These are phyloP conservation scores for Rhizopogon salebrosus DNA, from an alignment of 768 basidiomycete genomes.

Conservation along the genomic window DNA sequence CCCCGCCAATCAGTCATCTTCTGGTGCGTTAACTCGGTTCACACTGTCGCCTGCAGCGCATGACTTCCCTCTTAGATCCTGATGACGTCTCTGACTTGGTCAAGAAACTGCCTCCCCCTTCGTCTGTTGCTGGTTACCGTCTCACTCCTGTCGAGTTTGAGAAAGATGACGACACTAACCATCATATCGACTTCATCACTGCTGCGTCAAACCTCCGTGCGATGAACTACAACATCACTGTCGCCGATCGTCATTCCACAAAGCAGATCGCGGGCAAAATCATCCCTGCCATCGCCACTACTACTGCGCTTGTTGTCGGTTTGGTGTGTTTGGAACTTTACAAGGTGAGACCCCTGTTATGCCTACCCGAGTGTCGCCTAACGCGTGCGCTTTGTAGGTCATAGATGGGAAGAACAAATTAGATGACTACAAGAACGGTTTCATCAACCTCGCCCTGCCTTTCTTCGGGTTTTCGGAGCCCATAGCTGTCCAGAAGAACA, in stretches of 20 bases:
- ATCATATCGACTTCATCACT: slow-evolving; percentile 99
- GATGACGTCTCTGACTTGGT: slow-evolving; percentile 53
- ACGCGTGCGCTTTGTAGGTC: slow-evolving; percentile 45
- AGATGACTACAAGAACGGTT: slow-evolving; percentile 97
- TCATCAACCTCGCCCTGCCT: slow-evolving; percentile 93
- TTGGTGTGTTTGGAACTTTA: slow-evolving; percentile 94
- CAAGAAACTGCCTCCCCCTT: slow-evolving; percentile 78
- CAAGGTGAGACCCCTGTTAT: slow-evolving; percentile 53
- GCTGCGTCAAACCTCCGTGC: slow-evolving; percentile 96
- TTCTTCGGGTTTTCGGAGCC: slow-evolving; percentile 99
- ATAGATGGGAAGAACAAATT: slow-evolving; percentile 93
- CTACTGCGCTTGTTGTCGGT: slow-evolving; percentile 93
- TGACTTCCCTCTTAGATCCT: slow-evolving; percentile 28
- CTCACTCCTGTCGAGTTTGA: slow-evolving; percentile 95
- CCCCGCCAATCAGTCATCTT: slow-evolving; percentile 58
- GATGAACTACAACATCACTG: slow-evolving; percentile 85
- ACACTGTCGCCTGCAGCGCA: background rate
- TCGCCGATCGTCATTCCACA: slow-evolving; percentile 86
- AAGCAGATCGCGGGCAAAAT: slow-evolving; percentile 99
- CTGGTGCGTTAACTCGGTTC: slow-evolving; percentile 14
- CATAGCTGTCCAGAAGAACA: slow-evolving; percentile 81
- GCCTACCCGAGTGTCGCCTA: background rate
- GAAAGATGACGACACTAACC: slow-evolving; percentile 97
- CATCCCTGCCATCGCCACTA: slow-evolving; percentile 99
- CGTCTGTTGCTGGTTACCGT: slow-evolving; percentile 93